Evolutionary conservation across 2,329 filamentous ascomycete species (phyloP).

Genomic region (Arthrocladium fulminans): DNA sequence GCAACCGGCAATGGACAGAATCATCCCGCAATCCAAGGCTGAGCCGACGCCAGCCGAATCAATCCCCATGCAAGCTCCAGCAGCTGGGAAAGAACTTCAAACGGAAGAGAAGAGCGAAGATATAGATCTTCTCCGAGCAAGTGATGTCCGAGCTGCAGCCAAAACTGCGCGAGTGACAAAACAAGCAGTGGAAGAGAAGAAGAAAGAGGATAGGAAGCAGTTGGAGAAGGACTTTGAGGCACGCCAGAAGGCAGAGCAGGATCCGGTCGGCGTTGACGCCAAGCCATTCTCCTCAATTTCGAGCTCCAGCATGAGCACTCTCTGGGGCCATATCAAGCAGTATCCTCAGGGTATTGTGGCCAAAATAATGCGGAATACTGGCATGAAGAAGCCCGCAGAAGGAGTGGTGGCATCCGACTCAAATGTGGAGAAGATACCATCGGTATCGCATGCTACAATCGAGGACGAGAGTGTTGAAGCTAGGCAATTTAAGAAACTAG

Average conservation of each 20-base stretch:
- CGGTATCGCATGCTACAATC: neutral
- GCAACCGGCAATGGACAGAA: slow-evolving; percentile 6
- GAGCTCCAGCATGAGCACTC: slow-evolving; percentile 11
- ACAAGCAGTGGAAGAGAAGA: slow-evolving; percentile 18
- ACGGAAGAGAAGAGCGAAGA: slow-evolving; percentile 18
- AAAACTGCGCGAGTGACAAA: slow-evolving; percentile 18
- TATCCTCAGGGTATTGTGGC: slow-evolving; percentile 21
- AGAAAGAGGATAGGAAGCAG: slow-evolving; percentile 15
- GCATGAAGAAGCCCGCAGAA: slow-evolving; percentile 9
- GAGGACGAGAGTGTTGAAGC: neutral
- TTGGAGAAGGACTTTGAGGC: slow-evolving; percentile 22
- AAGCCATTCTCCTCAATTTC: neutral
- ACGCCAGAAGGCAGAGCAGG: slow-evolving; percentile 13
- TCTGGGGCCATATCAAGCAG: slow-evolving; percentile 18
- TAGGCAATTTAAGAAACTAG: neutral
- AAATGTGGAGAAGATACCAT: neutral
- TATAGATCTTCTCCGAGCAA: slow-evolving; percentile 28
- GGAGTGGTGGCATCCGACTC: neutral
- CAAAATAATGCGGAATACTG: slow-evolving; percentile 19
- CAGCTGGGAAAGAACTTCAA: neutral
- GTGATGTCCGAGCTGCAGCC: slow-evolving; percentile 30
- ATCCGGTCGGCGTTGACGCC: slow-evolving; percentile 1
- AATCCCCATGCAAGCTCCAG: slow-evolving; percentile 11
- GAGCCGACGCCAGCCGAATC: slow-evolving; percentile 8
- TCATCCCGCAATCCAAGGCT: neutral